phyloP scores from a whole-genome alignment of 1,284 basidiomycete genomes.

The Phenoliferia sp. region DNA sequence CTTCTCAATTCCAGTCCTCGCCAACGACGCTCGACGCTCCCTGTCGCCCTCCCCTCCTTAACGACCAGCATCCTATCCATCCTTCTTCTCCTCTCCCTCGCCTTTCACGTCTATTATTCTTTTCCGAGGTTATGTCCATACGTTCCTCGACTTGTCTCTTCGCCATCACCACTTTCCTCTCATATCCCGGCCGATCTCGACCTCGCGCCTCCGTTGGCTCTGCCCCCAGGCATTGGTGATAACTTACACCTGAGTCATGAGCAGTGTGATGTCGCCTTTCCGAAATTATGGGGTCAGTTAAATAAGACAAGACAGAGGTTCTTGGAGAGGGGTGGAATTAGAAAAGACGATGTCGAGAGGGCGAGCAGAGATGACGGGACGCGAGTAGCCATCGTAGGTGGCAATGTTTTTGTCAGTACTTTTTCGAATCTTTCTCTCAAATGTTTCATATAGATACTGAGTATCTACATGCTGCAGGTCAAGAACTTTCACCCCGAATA shows the following conservation, averaged over 20 bases:
- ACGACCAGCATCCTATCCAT: background rate
- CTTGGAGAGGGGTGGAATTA: background rate
- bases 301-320: no score
- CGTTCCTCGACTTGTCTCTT: background rate
- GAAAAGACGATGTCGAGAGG: background rate
- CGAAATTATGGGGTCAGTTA: background rate
- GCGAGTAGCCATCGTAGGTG: background rate
- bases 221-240: background rate
- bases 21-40: no score
- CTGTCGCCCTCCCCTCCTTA: no score
- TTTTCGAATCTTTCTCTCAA: background rate
- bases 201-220: background rate
- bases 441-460: background rate
- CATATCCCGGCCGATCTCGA: background rate
- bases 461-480: background rate
- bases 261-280: background rate
- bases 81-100: background rate
- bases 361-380: background rate
- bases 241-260: background rate
- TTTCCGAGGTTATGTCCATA: background rate
- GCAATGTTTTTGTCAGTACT: background rate
- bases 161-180: background rate
- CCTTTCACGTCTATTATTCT: background rate
- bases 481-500: background rate
- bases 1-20: no score